Conservation (phyloP, 2,329 filamentous ascomycete species). For the Fusarium dimerum region DNA sequence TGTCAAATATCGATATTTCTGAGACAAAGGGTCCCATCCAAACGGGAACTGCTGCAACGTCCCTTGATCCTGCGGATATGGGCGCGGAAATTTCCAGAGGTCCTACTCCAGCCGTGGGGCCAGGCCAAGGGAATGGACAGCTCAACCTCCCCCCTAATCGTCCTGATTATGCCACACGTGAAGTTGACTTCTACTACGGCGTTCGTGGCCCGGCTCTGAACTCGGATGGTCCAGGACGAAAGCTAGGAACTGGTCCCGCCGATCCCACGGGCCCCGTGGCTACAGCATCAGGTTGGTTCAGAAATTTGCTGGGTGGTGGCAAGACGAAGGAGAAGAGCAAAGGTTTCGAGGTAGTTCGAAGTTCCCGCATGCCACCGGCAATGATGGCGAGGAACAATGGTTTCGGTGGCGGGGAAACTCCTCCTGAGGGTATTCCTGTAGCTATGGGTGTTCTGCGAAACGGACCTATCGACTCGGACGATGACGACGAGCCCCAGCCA, state of each 20-base stretch:
- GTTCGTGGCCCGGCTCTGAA: constrained; percentile 86
- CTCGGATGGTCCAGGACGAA: constrained; percentile 77
- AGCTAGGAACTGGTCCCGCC: constrained; percentile 88
- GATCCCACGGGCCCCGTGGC: constrained; percentile 92
- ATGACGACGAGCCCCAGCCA: constrained; percentile 44
- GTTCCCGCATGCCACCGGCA: constrained; percentile 79
- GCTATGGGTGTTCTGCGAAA: constrained; percentile 61
- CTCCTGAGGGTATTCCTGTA: constrained; percentile 65
- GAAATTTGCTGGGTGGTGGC: constrained; percentile 67
- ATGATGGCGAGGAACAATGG: constrained; percentile 60
- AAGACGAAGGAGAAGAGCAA: constrained; percentile 95
- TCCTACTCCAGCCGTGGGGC: constrained; percentile 44
- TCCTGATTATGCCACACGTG: constrained; percentile 88
- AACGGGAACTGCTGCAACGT: constrained; percentile 22
- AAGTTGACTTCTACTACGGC: constrained; percentile 96
- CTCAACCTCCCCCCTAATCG: constrained; percentile 54
- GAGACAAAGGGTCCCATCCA: constrained; percentile 43
- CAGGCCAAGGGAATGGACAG: constrained; percentile 31
- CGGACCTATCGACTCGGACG: constrained; percentile 66
- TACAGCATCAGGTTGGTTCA: constrained; percentile 88
- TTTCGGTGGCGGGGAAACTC: constrained; percentile 69
- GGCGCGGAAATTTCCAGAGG: constrained; percentile 45
- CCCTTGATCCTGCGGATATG: constrained; percentile 40
- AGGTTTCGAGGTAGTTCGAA: constrained; percentile 94
- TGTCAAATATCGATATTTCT: constrained; percentile 11